Evolutionary conservation across 345 rosid species (phyloP).

Genomic region (Capsella bursapastoris): DNA sequence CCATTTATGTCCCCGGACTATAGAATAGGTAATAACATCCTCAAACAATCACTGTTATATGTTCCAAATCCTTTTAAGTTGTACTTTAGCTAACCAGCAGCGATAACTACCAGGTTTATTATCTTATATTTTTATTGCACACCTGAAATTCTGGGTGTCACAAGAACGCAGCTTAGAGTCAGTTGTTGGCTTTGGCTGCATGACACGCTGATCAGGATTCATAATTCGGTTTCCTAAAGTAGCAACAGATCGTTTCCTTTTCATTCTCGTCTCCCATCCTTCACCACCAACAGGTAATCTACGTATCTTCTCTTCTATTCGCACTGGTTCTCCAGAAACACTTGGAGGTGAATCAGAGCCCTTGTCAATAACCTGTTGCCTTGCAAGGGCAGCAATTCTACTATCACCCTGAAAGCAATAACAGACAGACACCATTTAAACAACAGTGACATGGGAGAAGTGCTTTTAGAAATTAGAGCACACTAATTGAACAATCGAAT

Average conservation of each 20-base stretch:
- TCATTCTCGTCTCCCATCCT: slow-evolving; percentile 93
- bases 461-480: not conserved
- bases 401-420: slow-evolving; percentile 57
- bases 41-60: slow-evolving; percentile 11
- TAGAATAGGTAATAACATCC: slow-evolving; percentile 6
- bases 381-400: slow-evolving; percentile 52
- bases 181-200: slow-evolving; percentile 59
- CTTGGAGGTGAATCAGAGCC: slow-evolving; percentile 66
- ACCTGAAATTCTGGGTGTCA: slow-evolving; percentile 84
- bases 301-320: slow-evolving; percentile 78
- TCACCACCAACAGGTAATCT: slow-evolving; percentile 85
- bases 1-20: slow-evolving; percentile 11
- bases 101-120: slow-evolving; percentile 9
- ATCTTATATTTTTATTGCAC: slow-evolving; percentile 25
- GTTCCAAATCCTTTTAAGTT: not conserved
- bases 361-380: slow-evolving; percentile 69
- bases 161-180: slow-evolving; percentile 75
- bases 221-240: slow-evolving; percentile 67
- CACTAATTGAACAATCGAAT: slow-evolving; percentile 15
- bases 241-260: slow-evolving; percentile 90
- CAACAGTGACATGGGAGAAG: slow-evolving; percentile 23
- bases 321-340: slow-evolving; percentile 55
- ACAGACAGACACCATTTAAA: slow-evolving; percentile 33
- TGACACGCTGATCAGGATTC: slow-evolving; percentile 62
- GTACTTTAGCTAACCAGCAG: slow-evolving; percentile 15